Base-by-base conservation (phyloP, 352 stramenopile genomes). In the Globisporangium spinosum region DNA sequence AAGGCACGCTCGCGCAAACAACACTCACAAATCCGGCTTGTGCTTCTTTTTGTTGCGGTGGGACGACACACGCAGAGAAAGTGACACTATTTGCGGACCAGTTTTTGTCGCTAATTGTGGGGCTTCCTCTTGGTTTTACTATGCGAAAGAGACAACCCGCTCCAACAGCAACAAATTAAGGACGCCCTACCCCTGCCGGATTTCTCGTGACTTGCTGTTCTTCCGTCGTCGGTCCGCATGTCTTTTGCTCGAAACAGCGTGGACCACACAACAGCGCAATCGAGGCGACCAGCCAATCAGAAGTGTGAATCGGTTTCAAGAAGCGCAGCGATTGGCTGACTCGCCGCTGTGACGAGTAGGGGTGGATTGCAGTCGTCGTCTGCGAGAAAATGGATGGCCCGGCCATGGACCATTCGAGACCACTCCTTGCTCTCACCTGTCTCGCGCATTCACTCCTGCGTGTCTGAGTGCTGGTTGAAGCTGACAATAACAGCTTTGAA, bases 41-140 rank as follows among this genome's bases (percentile, higher is more conserved):
- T 55, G 43, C 43, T 51, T n/a, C 54, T 60, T 60, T 60, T 60
- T 60, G 54, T 29, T 38, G 56, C 34, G 56, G 56, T 62, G 56
- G 56, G 56, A 62, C 56, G 56, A 51, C 34, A 34, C 29, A 51
- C 34, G 57, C 29, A 22, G 22, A 22, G 43, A 51, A 51, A 51
- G 43, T 23, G 43, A 6, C 43, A 23, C 40, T n/a, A n/a, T 49
- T 17, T 38, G 43, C 38, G 13, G 38, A 6, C 17, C 43, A 22
- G 43, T 51, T 51, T 22, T 22, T 51, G 43, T 51, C 17, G 43
- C 43, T 51, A 17, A n/a, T 51, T 22, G 40, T 23, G 57, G 34
- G 34, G 35, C 53, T 62, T 23, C 23, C 8, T 23, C 57, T 23
- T 32, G 57, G 49, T 62, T 53, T 43, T 17, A 8, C 17, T 51